Evolutionary conservation across 2,329 filamentous ascomycete species (phyloP), one percentile per base, ranked within the genome.

Genomic region (Pseudonectria buxi): DNA sequence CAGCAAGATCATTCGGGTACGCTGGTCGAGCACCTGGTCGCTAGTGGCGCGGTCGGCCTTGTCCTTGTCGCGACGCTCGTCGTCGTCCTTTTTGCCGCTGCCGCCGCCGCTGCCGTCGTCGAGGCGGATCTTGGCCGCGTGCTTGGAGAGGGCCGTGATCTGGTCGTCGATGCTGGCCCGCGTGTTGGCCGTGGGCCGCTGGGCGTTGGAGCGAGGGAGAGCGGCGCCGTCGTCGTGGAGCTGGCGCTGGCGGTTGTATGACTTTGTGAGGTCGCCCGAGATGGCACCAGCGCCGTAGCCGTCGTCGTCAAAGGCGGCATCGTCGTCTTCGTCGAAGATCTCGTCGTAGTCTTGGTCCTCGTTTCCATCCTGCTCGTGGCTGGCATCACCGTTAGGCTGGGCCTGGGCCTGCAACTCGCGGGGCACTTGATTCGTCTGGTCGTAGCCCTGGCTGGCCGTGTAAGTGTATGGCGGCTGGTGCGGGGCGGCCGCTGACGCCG

Each of bases 1-100:
- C 46, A 95, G 71, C 35, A 98, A 69, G 42, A 98, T 89, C 86
- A 95, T 94, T 48, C 89, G 83, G 11, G 92, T 98, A 35, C 88
- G 76, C 44, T 88, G 86, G 63, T 98, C 92, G 42, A 98, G 69
- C 32, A 98, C 92, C 61, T 95, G 87, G 60, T 98, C 92, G 50
- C 79, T 87, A 11, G 92, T 98, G 33, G 92, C 90, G 40, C 92
- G 80, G 59, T 98, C 90, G 36, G 85, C 82, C 70, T 92, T 94
- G 63, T 95, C 89, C 61, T 86, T 87, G 40, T 80, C 78, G 18
- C 18, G 18, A 5, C 18, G 18, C 35, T 73, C 71, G 25, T 73
- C 68, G 14, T 56, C 58, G 43, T 52, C 53, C 24, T 69, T 65
- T 57, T 74, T 76, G 45, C 76, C 73, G 40, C 68, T 76, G 55